phyloP scores from a whole-genome alignment of 2,329 filamentous ascomycete genomes.

The Anisogramma anomala region DNA sequence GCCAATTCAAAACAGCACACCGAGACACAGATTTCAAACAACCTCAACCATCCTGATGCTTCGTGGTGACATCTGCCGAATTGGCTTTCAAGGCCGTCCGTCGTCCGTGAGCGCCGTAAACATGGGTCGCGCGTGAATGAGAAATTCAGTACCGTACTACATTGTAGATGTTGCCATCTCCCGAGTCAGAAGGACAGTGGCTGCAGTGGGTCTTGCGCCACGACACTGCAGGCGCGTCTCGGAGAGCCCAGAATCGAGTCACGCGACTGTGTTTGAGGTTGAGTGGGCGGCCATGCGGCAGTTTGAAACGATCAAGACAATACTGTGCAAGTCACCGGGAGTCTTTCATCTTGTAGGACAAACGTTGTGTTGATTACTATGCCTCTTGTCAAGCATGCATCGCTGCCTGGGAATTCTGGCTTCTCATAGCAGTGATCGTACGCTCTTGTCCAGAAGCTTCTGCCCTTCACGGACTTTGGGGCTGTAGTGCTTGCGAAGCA shows the following conservation, averaged over 20 bases:
- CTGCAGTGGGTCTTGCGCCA: no score
- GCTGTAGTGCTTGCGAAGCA: constrained; percentile 75
- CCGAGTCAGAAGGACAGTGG: background rate
- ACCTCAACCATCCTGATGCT: background rate
- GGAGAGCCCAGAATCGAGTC: background rate
- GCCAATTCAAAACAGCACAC: no score
- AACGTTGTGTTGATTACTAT: background rate
- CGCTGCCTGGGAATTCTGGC: constrained; percentile 6
- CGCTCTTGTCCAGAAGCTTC: constrained; percentile 55
- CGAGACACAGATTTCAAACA: no score
- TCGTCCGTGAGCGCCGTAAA: background rate
- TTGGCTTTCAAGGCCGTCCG: background rate
- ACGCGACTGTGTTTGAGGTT: background rate
- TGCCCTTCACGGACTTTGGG: constrained; percentile 72
- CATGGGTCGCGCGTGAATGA: no score
- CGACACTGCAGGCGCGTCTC: background rate
- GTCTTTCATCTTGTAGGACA: background rate
- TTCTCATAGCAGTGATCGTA: constrained; percentile 23
- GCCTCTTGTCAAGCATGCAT: no score
- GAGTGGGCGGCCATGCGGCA: background rate
- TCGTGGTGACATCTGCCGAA: background rate
- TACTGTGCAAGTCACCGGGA: constrained; percentile 2
- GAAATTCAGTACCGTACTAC: no score
- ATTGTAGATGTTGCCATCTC: no score
- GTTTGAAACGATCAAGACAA: background rate